Evolutionary conservation across 2,329 filamentous ascomycete species (phyloP).

Genomic region (Nothophaeocryptopus gaeumannii): DNA sequence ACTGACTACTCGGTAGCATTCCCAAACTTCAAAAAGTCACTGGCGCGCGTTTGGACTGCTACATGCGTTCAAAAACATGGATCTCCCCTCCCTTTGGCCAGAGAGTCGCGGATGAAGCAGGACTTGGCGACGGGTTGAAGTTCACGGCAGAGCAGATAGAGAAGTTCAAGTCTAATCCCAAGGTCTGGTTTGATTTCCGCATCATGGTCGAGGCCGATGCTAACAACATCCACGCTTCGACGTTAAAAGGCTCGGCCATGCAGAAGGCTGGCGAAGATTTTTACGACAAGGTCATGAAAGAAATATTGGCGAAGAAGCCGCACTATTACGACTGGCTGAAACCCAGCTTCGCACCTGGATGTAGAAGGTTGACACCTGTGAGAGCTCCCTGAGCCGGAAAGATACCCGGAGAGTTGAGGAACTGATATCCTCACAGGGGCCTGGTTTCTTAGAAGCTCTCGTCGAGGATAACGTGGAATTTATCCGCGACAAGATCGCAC

Average conservation of each 20-base stretch:
- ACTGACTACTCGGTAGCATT: slow-evolving; percentile 21
- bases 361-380: slow-evolving; percentile 47
- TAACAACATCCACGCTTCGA: slow-evolving; percentile 47
- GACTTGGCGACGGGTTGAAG: slow-evolving; percentile 47
- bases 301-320: slow-evolving; percentile 37
- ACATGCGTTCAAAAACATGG: slow-evolving; percentile 64
- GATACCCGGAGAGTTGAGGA: too few relatives aligned
- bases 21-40: slow-evolving; percentile 37
- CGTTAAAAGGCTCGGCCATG: slow-evolving; percentile 40
- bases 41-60: slow-evolving; percentile 55
- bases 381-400: too few relatives aligned
- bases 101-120: slow-evolving; percentile 31
- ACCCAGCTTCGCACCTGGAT: slow-evolving; percentile 45
- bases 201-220: slow-evolving; percentile 53
- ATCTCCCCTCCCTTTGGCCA: slow-evolving; percentile 55
- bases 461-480: slow-evolving; percentile 47
- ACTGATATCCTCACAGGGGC: slow-evolving; percentile 31
- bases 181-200: slow-evolving; percentile 54
- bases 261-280: slow-evolving; percentile 37
- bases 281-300: slow-evolving; percentile 44
- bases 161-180: slow-evolving; percentile 56
- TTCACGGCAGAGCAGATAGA: slow-evolving; percentile 56
- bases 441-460: slow-evolving; percentile 52
- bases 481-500: slow-evolving; percentile 40
- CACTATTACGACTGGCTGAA: slow-evolving; percentile 43